These are phyloP conservation scores for Malassezia globosa DNA, from an alignment of 1,284 basidiomycete genomes.

Conservation along the genomic window DNA sequence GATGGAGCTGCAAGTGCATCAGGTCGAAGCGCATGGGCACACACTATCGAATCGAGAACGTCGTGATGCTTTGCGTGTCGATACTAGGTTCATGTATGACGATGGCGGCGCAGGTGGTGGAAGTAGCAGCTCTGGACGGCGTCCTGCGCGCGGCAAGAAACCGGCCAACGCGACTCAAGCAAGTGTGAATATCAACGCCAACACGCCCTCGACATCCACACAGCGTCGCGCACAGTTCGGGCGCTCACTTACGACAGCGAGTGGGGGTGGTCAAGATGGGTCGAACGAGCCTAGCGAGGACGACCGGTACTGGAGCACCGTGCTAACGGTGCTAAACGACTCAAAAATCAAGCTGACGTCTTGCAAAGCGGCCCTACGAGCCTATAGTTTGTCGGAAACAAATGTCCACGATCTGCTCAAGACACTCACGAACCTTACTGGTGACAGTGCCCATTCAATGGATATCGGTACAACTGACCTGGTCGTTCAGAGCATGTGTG, in stretches of 20 bases:
- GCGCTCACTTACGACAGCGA: constrained; percentile 6
- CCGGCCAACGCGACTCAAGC: constrained; percentile 7
- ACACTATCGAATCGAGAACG: constrained; percentile 68
- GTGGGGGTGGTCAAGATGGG: not conserved
- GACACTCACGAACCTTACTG: constrained; percentile 73
- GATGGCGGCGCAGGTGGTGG: too few species aligned
- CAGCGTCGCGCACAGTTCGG: constrained; percentile 17
- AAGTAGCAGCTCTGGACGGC: constrained; percentile 3
- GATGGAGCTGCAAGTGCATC: constrained; percentile 83
- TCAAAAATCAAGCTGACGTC: constrained; percentile 63
- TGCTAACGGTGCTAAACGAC: constrained; percentile 57
- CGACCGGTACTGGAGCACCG: constrained; percentile 56
- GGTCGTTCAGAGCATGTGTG: constrained; percentile 61
- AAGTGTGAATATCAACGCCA: not conserved
- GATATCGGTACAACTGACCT: constrained; percentile 44
- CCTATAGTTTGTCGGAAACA: constrained; percentile 67
- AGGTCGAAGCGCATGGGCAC: constrained; percentile 71
- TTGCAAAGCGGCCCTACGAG: constrained; percentile 67
- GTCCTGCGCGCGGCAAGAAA: constrained; percentile 16
- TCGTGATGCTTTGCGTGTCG: constrained; percentile 65
- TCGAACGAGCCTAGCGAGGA: not conserved
- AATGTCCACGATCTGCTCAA: constrained; percentile 72
- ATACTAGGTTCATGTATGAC: constrained; percentile 68
- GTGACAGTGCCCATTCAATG: constrained; percentile 46
- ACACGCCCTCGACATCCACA: constrained; percentile 7